phyloP scores from a whole-genome alignment of 2,329 filamentous ascomycete species.

The Talaromyces sp. region DNA sequence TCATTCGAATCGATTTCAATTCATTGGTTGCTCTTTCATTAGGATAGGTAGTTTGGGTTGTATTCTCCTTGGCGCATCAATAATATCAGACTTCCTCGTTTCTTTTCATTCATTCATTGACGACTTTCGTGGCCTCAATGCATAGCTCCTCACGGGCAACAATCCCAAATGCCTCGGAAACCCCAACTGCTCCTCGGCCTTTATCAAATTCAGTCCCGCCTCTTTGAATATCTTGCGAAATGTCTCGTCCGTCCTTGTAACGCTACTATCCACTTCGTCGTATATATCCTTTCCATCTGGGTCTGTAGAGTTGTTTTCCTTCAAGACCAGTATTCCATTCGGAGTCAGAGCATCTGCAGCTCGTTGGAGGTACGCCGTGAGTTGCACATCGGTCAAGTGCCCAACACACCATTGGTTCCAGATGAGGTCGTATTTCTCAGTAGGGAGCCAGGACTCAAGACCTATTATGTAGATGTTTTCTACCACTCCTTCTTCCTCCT shows the following conservation, averaged over 20 bases:
- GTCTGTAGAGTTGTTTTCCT: constrained; percentile 70
- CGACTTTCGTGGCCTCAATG: constrained; percentile 54
- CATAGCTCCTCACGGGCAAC: constrained; percentile 75
- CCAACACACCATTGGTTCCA: constrained; percentile 92
- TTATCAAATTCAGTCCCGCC: constrained; percentile 66
- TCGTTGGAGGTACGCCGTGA: constrained; percentile 63
- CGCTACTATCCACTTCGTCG: constrained; percentile 70
- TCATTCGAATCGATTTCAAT: not conserved
- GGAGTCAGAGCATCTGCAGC: constrained; percentile 53
- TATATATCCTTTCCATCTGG: constrained; percentile 61
- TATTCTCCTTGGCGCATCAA: not conserved
- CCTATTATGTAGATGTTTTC: constrained; percentile 69
- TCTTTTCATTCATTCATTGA: not conserved
- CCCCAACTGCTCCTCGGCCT: constrained; percentile 68
- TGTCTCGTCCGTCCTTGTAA: constrained; percentile 72
- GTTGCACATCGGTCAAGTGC: constrained; percentile 71
- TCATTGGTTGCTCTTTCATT: not conserved
- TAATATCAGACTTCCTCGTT: not conserved
- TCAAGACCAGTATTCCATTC: constrained; percentile 60
- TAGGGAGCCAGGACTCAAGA: constrained; percentile 65
- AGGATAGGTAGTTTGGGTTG: not conserved
- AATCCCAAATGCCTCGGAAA: constrained; percentile 61
- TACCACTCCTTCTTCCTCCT: constrained; percentile 42
- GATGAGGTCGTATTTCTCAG: constrained; percentile 67
- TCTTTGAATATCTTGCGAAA: constrained; percentile 66